Percentiles rank a stretch among this genome's conserved stretches.
phyloP scores from a whole-genome alignment of 78 protist genomes.

The Dictyostelium brefeldianum region DNA sequence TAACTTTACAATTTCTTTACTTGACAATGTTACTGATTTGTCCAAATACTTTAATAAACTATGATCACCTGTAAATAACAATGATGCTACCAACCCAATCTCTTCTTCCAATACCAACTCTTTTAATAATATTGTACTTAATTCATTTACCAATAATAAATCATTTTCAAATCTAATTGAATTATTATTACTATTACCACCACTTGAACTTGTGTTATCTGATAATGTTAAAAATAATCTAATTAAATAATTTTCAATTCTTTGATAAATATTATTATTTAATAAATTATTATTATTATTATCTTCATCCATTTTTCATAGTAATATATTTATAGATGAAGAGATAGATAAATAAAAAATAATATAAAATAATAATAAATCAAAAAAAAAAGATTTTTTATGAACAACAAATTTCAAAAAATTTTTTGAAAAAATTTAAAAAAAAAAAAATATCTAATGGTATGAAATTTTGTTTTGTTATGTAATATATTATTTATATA shows the following conservation, averaged over 20 bases:
- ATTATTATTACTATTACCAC: not conserved
- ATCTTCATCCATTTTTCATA: not conserved
- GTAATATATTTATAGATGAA: too few relatives aligned
- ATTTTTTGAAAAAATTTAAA: too few relatives aligned
- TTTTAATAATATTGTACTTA: conserved; percentile 25
- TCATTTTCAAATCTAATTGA: conserved; percentile 30
- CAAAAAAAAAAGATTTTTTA: too few relatives aligned
- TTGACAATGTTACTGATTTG: not conserved
- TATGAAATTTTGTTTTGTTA: too few relatives aligned
- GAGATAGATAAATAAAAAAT: too few relatives aligned
- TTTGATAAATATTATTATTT: conserved; percentile 52
- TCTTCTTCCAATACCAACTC: conserved; percentile 64
- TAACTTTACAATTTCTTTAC: conserved; percentile 54
- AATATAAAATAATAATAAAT: too few relatives aligned
- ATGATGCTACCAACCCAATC: conserved; percentile 52
- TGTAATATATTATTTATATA: too few relatives aligned
- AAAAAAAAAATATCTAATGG: too few relatives aligned
- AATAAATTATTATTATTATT: not conserved
- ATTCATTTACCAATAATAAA: conserved; percentile 18
- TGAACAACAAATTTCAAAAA: too few relatives aligned
- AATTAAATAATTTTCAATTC: conserved; percentile 34
- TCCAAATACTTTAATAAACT: conserved; percentile 29
- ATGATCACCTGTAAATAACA: conserved; percentile 57
- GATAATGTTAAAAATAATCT: conserved; percentile 6
- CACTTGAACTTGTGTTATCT: not conserved